Evolutionary conservation across 164 flowering plant species (phyloP).

Genomic region (Annona squamosa): DNA sequence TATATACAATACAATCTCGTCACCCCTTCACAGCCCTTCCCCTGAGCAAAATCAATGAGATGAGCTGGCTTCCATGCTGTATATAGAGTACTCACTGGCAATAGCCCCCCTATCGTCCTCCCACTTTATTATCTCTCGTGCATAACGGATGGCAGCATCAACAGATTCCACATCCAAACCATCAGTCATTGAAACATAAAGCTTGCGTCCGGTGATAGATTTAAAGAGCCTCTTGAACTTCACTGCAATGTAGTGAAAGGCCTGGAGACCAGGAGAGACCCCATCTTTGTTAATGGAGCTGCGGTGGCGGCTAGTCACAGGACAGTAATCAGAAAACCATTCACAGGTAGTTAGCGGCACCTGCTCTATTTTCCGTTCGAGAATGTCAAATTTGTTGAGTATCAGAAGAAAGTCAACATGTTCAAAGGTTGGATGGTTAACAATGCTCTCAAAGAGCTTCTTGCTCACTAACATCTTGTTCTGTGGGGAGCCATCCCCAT

Average conservation of each 20-base stretch:
- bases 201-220: conserved; percentile 63
- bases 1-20: neutral
- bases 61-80: conserved; percentile 71
- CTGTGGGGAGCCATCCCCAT: conserved; percentile 34
- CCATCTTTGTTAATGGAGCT: conserved; percentile 31
- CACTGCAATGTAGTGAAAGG: conserved; percentile 71
- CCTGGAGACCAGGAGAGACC: conserved; percentile 60
- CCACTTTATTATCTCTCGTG: conserved; percentile 87
- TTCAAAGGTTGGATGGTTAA: conserved; percentile 74
- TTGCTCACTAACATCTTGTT: conserved; percentile 76
- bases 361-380: conserved; percentile 66
- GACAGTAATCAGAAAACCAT: conserved; percentile 86
- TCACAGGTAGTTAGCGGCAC: conserved; percentile 60
- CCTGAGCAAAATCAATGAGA: conserved; percentile 28
- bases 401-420: conserved; percentile 72
- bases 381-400: conserved; percentile 70
- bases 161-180: conserved; percentile 68
- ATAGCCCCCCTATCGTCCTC: conserved; percentile 63
- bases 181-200: conserved; percentile 58
- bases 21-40: conserved; percentile 4
- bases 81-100: conserved; percentile 50
- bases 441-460: conserved; percentile 72
- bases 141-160: conserved; percentile 62
- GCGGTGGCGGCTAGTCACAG: conserved; percentile 49
- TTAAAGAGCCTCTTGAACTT: conserved; percentile 78